Conservation (phyloP, 2,329 filamentous ascomycete genomes). For the Trichophyton schoenleinii region DNA sequence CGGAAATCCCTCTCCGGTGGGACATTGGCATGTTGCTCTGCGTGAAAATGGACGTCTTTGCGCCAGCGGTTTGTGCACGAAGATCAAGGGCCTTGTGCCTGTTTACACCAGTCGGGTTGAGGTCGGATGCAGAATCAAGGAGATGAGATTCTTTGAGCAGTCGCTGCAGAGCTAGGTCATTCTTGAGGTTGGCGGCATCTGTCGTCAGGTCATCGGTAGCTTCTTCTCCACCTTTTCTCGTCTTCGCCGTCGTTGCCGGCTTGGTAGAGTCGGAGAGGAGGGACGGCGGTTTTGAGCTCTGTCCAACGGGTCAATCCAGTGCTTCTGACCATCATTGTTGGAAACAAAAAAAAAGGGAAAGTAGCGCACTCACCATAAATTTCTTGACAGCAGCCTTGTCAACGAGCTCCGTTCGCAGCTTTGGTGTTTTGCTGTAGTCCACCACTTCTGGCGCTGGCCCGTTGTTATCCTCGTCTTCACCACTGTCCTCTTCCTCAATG, state of each 20-base stretch:
- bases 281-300: constrained; percentile 39
- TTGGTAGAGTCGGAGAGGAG: constrained; percentile 19
- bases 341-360: not conserved
- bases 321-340: not conserved
- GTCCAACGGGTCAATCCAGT: not conserved
- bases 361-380: constrained; percentile 52
- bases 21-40: constrained; percentile 84
- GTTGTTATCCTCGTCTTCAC: constrained; percentile 27
- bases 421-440: constrained; percentile 39
- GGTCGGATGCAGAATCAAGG: constrained; percentile 79
- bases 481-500: constrained; percentile 37
- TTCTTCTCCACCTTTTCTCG: constrained; percentile 37
- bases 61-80: constrained; percentile 67
- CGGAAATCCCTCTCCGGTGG: constrained; percentile 70
- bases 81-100: constrained; percentile 73
- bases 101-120: constrained; percentile 57
- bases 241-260: constrained; percentile 22
- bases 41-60: constrained; percentile 59
- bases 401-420: constrained; percentile 11
- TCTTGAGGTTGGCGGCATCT: constrained; percentile 52
- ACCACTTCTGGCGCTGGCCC: constrained; percentile 45
- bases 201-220: constrained; percentile 48
- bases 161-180: constrained; percentile 84
- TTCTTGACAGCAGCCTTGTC: constrained; percentile 60
- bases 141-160: constrained; percentile 87